Evolutionary conservation across 1,139 yeast genomes (phyloP), one percentile per base, ranked within the genome.

Genomic region (Trichomonascaceae sp.): DNA sequence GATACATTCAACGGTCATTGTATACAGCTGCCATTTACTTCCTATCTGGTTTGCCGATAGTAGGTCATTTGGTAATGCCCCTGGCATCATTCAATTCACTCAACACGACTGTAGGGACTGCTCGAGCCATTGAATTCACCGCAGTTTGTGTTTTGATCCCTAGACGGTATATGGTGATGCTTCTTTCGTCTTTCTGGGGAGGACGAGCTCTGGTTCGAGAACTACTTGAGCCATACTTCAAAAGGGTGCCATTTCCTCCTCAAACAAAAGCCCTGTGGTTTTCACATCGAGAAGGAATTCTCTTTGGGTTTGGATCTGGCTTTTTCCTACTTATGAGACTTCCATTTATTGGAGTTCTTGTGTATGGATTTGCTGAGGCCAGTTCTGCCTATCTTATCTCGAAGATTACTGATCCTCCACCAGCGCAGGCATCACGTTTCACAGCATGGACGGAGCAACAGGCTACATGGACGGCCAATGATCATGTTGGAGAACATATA

Each of bases 291-390:
- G 81, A 78, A 52, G 87, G 87, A 0, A 73, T 81, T 18, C 66
- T 83, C 47, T 78, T 79, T 60, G 87, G 87, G 1, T 82, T 81
- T 60, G 81, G 84, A 1, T 64, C 80, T n/a, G 74, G 77, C 48
- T 79, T 76, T 65, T 80, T 72, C 58, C 59, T 73, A 50, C 62
- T 80, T 45, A 67, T 80, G 55, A 68, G 72, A 45, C 66, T 76
- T 20, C 82, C 85, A 0, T 71, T 74, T 58, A 58, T 79, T 1
- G 78, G 84, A 0, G 71, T 79, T 17, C 62, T 81, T 7, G 70
- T 75, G n/a, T 79, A 79, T 59, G 80, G 81, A n/a, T 65, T 80
- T 53, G 84, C 84, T 2, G 79, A 81, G 61, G 74, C 82, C 5
- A 74, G 78, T 44, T 72, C 80, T 36, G 85, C 84, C 0, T 80